Conservation (phyloP, 2,329 filamentous ascomycete species). For the Ophidiomyces ophidiicola region DNA sequence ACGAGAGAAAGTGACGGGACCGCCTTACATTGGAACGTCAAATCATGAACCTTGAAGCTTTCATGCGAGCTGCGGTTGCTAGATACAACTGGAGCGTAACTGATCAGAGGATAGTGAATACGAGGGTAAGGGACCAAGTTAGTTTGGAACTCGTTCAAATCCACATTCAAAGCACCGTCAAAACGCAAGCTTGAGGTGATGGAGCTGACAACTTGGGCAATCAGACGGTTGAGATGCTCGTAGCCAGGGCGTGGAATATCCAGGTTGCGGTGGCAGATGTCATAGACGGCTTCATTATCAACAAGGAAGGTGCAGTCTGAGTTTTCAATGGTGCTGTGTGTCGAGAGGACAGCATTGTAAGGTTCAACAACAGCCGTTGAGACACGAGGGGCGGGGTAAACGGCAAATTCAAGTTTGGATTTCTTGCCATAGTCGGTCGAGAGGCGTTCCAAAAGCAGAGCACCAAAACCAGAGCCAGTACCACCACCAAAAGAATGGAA, state of each 20-base stretch:
- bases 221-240: slow-evolving; percentile 97
- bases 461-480: slow-evolving; percentile 97
- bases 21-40: slow-evolving; percentile 53
- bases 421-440: slow-evolving; percentile 99
- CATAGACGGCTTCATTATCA: slow-evolving; percentile 99
- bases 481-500: slow-evolving; percentile 99
- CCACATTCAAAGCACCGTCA: slow-evolving; percentile 96
- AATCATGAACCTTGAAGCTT: slow-evolving; percentile 73
- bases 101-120: slow-evolving; percentile 98
- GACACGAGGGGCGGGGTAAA: slow-evolving; percentile 95
- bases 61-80: slow-evolving; percentile 93
- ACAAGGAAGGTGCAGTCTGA: slow-evolving; percentile 99
- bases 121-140: slow-evolving; percentile 97
- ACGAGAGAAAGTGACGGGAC: slow-evolving; percentile 3
- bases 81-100: slow-evolving; percentile 88
- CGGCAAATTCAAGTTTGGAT: slow-evolving; percentile 99
- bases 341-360: slow-evolving; percentile 99
- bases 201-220: slow-evolving; percentile 96
- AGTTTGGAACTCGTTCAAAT: slow-evolving; percentile 99
- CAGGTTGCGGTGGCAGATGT: slow-evolving; percentile 96
- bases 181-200: slow-evolving; percentile 98
- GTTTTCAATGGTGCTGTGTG: slow-evolving; percentile 97
- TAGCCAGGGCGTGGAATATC: slow-evolving; percentile 95
- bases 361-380: slow-evolving; percentile 97
- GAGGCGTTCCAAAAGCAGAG: slow-evolving; percentile 95